Evolutionary conservation across 345 rosid species (phyloP).

Genomic region (Raphanus sativus): DNA sequence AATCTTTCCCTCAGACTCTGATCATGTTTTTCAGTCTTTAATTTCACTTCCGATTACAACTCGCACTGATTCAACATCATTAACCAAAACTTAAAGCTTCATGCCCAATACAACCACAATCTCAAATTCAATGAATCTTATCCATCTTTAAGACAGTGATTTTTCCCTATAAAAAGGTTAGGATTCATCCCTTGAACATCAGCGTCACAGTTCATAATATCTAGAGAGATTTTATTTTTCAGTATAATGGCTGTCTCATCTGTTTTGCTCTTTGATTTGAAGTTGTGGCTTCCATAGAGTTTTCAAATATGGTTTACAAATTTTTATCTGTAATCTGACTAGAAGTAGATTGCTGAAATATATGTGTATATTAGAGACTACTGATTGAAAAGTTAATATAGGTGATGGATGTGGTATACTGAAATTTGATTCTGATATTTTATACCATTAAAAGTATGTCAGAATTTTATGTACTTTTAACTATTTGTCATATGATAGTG

Average conservation of each 20-base stretch:
- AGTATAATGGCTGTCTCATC: not conserved
- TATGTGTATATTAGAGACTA: not conserved
- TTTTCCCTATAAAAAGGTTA: no score
- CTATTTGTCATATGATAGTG: not conserved
- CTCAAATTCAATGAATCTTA: no score
- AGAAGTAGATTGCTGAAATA: not conserved
- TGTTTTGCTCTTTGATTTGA: not conserved
- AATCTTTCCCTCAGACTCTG: no score
- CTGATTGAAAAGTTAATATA: not conserved
- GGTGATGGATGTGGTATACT: not conserved
- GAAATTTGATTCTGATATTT: not conserved
- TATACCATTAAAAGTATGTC: not conserved
- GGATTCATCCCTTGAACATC: no score
- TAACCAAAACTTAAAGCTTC: no score
- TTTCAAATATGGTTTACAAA: not conserved
- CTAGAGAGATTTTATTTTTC: no score
- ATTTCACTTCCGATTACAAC: no score
- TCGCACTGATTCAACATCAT: no score
- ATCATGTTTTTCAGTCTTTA: no score
- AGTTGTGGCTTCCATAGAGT: not conserved
- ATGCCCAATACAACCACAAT: no score
- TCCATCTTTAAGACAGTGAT: no score
- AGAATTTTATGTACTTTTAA: not conserved
- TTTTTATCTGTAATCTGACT: not conserved
- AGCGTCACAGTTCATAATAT: no score